Evolutionary conservation across 2,329 filamentous ascomycete genomes (phyloP), one percentile per base, ranked within the genome.

Genomic region (Claviceps lovelessii): DNA sequence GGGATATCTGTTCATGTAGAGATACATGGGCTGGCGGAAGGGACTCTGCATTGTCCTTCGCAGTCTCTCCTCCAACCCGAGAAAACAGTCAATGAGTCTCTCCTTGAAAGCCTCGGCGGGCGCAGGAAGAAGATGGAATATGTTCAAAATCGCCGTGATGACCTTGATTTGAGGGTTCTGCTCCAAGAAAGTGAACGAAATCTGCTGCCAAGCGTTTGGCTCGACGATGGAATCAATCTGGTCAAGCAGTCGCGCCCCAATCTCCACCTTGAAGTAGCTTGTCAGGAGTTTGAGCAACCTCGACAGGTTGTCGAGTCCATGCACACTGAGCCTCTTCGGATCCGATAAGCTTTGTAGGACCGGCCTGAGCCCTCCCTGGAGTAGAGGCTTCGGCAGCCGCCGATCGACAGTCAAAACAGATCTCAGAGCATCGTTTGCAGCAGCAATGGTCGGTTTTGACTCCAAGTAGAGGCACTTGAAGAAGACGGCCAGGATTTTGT

Each of bases 221-320:
- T 96, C 90, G 1, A 91, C 90, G 59, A 98, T 90, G 11, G 85
- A 81, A 65, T 91, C 91, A 70, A 96, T 86, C 63, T 98, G 93
- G 59, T 97, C 91, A 10, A 99, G 76, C n/a, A 99, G 73, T 29
- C 93, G 82, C 28, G 88, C 81, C 7, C 93, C 94, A 54, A 99
- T 98, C 67, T 98, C 93, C 0, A 97, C 90, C 70, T 98, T 99
- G 72, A 99, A 99, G 68, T 98, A 98, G 57, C 93, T 97, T 0
- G 91, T 98, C 19, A 99, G 75, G 2, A 99, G 76, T 59, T 93
- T 91, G 57, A 99, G 72, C 1, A 99, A 76, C 44, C 91, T 83
- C 19, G 90, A 90, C 37, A 99, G 74, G 31, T 95, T 95, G 66
- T 97, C 90, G 5, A 99, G 75, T 2, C 90, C 90, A 62, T 90